Base-by-base conservation (phyloP, 495 filamentous ascomycete genomes). In the Lasiosphaeria hispida region DNA sequence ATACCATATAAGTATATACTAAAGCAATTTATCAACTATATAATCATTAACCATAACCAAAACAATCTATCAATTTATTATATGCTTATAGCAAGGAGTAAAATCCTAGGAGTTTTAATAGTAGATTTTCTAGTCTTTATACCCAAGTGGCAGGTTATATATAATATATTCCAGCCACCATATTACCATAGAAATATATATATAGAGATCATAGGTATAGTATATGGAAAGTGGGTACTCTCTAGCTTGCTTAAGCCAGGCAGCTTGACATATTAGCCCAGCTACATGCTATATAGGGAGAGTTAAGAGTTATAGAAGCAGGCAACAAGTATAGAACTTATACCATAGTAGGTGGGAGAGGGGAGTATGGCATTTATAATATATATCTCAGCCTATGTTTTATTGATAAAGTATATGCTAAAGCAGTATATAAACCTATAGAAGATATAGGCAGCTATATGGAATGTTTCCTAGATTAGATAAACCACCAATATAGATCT, bases 1-100 rank as follows among this genome's bases (percentile, higher is more conserved):
- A 87, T 87, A 64, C 88, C 88, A 0, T 90, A 84, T 80, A 92
- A 92, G 66, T 91, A 92, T 72, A 86, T 90, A 65, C 78, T 92
- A 0, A 84, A 79, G 10, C 82, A 82, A 48, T 92, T 90, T 79
- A 85, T 82, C 70, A 83, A 82, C 52, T 81, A 90, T 30, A 87
- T 85, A 50, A 83, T 76, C 38, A 80, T 86, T 59, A 85, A 80
- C 15, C 86, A 77, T 63, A 88, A 92, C 69, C 87, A 91, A 61
- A 83, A 84, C 1, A 88, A 92, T 66, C 88, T 88, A 8, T 85
- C 82, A 48, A 88, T 92, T 66, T 90, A 80, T 74, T 88, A 85
- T 6, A 87, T 92, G 10, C 77, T 92, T 15, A 88, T 86, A 1
- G 85, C 85, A 1, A 83, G 79, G 2, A 86, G 85, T 0, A 42